Evolutionary conservation across 805 yeast genomes (phyloP).

Genomic region (Pichia nanzhaoensis): DNA sequence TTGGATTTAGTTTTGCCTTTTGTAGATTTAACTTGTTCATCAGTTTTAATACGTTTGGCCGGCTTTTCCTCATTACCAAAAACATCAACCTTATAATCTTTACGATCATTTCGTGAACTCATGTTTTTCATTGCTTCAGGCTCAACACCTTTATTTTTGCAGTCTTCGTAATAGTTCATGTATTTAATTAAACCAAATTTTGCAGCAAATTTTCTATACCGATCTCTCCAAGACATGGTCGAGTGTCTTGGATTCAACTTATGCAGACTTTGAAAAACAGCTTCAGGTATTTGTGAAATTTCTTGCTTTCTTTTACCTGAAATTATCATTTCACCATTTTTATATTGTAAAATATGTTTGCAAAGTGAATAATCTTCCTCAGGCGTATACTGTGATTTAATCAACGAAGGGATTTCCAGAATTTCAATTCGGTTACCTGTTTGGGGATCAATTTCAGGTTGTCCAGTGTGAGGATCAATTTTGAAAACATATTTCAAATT

Average conservation of each 20-base stretch:
- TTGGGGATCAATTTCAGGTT: constrained; percentile 34
- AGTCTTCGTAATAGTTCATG: constrained; percentile 44
- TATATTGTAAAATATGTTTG: constrained; percentile 22
- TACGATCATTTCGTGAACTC: constrained; percentile 39
- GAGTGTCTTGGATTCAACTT: constrained; percentile 47
- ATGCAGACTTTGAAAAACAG: constrained; percentile 36
- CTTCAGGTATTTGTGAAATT: constrained; percentile 28
- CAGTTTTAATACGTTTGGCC: constrained; percentile 15
- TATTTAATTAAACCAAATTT: constrained; percentile 57
- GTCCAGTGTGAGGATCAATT: constrained; percentile 37
- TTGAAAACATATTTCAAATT: constrained; percentile 42
- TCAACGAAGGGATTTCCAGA: constrained; percentile 38
- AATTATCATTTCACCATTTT: constrained; percentile 15
- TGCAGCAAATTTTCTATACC: constrained; percentile 63
- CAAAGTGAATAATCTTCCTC: constrained; percentile 63
- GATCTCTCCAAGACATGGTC: constrained; percentile 73
- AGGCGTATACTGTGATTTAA: constrained; percentile 61
- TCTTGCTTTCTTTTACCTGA: constrained; percentile 17
- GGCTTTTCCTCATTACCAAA: constrained; percentile 18
- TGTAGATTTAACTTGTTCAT: neutral
- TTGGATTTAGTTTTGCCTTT: neutral
- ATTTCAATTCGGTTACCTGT: constrained; percentile 37
- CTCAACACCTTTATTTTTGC: constrained; percentile 29
- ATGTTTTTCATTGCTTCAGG: constrained; percentile 56
- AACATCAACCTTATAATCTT: constrained; percentile 12